phyloP scores from a whole-genome alignment of 805 yeast genomes.

The Myxozyma monticola region DNA sequence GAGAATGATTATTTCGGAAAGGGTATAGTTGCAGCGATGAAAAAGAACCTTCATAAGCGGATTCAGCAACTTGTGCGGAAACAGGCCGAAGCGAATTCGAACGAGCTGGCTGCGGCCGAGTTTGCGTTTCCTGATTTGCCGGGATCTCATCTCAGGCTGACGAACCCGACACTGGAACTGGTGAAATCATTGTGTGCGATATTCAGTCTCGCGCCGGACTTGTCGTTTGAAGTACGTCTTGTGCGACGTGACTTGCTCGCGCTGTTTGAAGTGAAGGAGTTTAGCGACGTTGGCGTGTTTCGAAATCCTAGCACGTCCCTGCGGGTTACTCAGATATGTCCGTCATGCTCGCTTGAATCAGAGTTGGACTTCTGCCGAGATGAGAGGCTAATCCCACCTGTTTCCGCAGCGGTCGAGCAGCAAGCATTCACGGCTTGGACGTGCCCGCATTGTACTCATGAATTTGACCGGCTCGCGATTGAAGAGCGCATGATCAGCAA shows the following conservation, averaged over 20 bases:
- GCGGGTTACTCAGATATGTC: constrained; percentile 70
- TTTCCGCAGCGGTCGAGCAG: constrained; percentile 4
- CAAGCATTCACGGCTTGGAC: constrained; percentile 46
- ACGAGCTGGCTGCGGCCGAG: constrained; percentile 58
- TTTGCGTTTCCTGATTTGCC: constrained; percentile 74
- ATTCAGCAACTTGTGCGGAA: constrained; percentile 62
- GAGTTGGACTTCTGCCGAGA: constrained; percentile 84
- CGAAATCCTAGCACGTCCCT: constrained; percentile 73
- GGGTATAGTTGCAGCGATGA: constrained; percentile 32
- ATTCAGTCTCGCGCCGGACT: constrained; percentile 60
- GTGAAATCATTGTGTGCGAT: constrained; percentile 75
- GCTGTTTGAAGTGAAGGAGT: constrained; percentile 79
- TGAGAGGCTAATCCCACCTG: constrained; percentile 42
- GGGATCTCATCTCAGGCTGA: constrained; percentile 61
- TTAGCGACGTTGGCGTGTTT: constrained; percentile 72
- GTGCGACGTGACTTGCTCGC: constrained; percentile 72
- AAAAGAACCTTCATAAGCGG: constrained; percentile 52
- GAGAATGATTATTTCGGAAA: constrained; percentile 39
- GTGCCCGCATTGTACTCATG: constrained; percentile 66
- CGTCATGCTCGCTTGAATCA: constrained; percentile 67
- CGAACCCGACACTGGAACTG: constrained; percentile 76
- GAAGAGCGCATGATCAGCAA: constrained; percentile 79
- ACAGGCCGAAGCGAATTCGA: constrained; percentile 65
- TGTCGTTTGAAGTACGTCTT: constrained; percentile 70
- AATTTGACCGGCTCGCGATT: constrained; percentile 63